Evolutionary conservation across 2,329 filamentous ascomycete species (phyloP), one percentile per base, ranked within the genome.

Genomic region (Plenodomus biglobosus): DNA sequence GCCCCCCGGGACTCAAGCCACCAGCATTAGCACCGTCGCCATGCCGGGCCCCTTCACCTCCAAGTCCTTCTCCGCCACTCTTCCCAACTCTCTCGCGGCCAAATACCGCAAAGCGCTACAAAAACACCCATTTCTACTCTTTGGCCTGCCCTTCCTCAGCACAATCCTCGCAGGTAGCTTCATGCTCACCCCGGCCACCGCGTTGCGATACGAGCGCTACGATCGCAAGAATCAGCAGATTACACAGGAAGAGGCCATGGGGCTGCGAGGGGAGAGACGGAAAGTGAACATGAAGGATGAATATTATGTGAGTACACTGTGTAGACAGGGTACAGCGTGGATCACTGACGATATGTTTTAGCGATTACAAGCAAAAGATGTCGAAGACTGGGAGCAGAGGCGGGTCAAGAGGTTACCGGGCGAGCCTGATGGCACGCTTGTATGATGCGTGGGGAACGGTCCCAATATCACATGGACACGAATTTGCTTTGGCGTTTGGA

Each of bases 371-470:
- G 88, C 89, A 24, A 95, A 95, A 72, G 94, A 97, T 68, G 76
- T 97, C 52, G 92, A 99, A 65, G 83, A 90, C 67, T 99, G 94
- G 94, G 92, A 97, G 71, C 94, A 97, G 75, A 95, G 94, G 75
- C 85, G 95, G 44, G 91, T 97, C 10, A 85, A 96, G 76, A 80
- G 94, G 68, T 80, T 96, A 52, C 85, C 89, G 17, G 94, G 94
- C 58, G 95, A 99, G 73, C 87, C 84, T 52, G 92, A 99, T 71
- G 92, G 92, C 27, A 82, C 89, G 42, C 70, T 96, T 58, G 66
- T 70, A 35, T 69, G 34, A 60, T 32, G 13, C n/a, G n/a, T n/a
- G n/a, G n/a, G n/a, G n/a, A n/a, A n/a, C n/a, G n/a, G n/a, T n/a
- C n/a, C n/a, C n/a, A n/a, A n/a, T n/a, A n/a, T n/a, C n/a, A n/a